Evolutionary conservation across 805 yeast species (phyloP).

Genomic region (Maudiozyma bulderi): DNA sequence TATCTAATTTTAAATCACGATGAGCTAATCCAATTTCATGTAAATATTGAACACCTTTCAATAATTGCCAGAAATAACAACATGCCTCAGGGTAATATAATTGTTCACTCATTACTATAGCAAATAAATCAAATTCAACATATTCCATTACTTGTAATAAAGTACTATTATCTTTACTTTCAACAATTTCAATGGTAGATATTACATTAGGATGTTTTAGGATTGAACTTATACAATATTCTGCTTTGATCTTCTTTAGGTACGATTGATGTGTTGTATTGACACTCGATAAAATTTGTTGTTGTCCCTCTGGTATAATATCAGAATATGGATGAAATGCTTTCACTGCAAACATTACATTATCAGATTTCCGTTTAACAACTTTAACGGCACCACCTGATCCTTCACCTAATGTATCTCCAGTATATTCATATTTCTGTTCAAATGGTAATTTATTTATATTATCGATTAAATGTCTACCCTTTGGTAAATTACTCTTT

Average conservation of each 20-base stretch:
- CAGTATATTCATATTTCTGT: conserved; percentile 73
- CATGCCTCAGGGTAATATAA: conserved; percentile 70
- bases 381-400: conserved; percentile 87
- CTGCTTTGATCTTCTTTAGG: conserved; percentile 84
- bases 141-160: conserved; percentile 92
- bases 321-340: conserved; percentile 46
- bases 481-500: neutral
- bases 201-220: conserved; percentile 81
- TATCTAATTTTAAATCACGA: conserved; percentile 84
- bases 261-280: conserved; percentile 51
- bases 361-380: conserved; percentile 56
- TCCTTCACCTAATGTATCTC: conserved; percentile 73
- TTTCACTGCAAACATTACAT: conserved; percentile 76
- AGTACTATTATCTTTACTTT: conserved; percentile 19
- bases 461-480: neutral
- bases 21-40: conserved; percentile 84
- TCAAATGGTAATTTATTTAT: conserved; percentile 39
- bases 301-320: neutral
- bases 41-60: conserved; percentile 71
- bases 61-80: conserved; percentile 81
- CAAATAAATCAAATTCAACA: conserved; percentile 84
- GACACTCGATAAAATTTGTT: too few relatives aligned
- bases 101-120: conserved; percentile 86
- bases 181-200: conserved; percentile 78
- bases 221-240: conserved; percentile 86